Evolutionary conservation across 768 basidiomycete species (phyloP), one percentile per base, ranked within the genome.

Genomic region (Agaricus bisporus): DNA sequence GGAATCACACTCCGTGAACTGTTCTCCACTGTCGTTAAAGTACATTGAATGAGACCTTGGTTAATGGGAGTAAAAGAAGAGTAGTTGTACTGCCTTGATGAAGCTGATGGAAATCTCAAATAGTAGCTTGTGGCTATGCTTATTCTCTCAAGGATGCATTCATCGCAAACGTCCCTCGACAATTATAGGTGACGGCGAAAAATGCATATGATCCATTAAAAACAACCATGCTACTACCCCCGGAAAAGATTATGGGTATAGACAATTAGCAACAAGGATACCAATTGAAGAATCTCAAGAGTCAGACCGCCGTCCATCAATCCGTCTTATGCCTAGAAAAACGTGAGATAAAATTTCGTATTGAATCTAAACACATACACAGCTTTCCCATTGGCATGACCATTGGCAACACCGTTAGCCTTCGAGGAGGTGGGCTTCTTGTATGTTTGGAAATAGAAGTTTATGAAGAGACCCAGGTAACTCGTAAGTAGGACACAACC

Each of bases 381-480:
- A 35, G 20, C 32, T 32, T 32, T 41, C 26, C 60, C 60, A 49
- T 61, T 61, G 32, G 58, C 54, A 14, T 68, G 66, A 29, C 76
- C 73, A 50, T 75, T 73, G 2, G 64, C 61, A 37, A 71, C 62
- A 28, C 66, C 65, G 54, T 68, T 70, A 41, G 74, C 74, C 55
- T 78, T 78, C 8, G 68, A 56, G 60, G 61, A 58, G 45, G 54
- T 66, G 32, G 85, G 79, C 66, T 83, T 85, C 73, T 83, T 83
- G 74, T 91, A 90, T 26, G 88, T 90, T 67, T 86, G 81, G 63
- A 91, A 78, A 72, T 93, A 93, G 72, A 93, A 93, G 69, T 92
- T 91, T 78, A 98, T 91, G 78, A 99, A 98, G 55, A 99, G 82
- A 62, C 85, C 81, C 50, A 99, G 83, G 72, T 98, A 98, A 63